Evolutionary conservation across 1,139 yeast genomes (phyloP).

Genomic region (Hyphopichia burtonii): DNA sequence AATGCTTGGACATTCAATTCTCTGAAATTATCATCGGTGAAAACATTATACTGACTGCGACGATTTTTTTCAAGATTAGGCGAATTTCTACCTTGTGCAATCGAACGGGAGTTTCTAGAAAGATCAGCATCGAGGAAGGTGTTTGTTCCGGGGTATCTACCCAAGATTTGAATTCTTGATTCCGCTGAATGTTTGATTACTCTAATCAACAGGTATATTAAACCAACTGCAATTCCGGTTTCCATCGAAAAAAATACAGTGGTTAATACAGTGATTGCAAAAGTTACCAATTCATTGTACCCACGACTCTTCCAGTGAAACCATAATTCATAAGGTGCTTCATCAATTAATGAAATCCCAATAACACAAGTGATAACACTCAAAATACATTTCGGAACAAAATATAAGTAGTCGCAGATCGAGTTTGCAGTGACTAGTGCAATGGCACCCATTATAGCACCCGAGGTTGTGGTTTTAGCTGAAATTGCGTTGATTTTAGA

Average conservation of each 20-base stretch:
- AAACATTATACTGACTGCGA: conserved; percentile 26
- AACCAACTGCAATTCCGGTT: conserved; percentile 85
- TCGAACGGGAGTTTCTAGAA: background rate
- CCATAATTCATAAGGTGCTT: conserved; percentile 75
- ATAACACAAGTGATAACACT: conserved; percentile 81
- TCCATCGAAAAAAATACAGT: conserved; percentile 85
- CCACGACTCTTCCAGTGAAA: conserved; percentile 79
- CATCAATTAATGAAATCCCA: conserved; percentile 78
- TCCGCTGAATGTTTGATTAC: conserved; percentile 83
- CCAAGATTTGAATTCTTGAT: conserved; percentile 87
- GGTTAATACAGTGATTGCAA: conserved; percentile 65
- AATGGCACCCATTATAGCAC: conserved; percentile 73
- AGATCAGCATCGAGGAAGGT: conserved; percentile 78
- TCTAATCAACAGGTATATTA: conserved; percentile 72
- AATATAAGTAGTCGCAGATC: conserved; percentile 64
- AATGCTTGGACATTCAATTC: conserved; percentile 40
- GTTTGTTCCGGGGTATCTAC: conserved; percentile 76
- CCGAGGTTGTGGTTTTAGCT: conserved; percentile 82
- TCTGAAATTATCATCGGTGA: conserved; percentile 37
- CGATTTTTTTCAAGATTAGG: conserved; percentile 1
- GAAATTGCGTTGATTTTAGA: conserved; percentile 84
- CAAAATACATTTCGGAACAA: conserved; percentile 76
- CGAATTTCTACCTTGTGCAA: background rate
- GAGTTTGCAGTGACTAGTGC: conserved; percentile 66
- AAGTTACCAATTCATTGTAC: conserved; percentile 72